These are phyloP conservation scores for Trichoderma reesei DNA, from an alignment of 495 filamentous ascomycete species.

Conservation along the genomic window DNA sequence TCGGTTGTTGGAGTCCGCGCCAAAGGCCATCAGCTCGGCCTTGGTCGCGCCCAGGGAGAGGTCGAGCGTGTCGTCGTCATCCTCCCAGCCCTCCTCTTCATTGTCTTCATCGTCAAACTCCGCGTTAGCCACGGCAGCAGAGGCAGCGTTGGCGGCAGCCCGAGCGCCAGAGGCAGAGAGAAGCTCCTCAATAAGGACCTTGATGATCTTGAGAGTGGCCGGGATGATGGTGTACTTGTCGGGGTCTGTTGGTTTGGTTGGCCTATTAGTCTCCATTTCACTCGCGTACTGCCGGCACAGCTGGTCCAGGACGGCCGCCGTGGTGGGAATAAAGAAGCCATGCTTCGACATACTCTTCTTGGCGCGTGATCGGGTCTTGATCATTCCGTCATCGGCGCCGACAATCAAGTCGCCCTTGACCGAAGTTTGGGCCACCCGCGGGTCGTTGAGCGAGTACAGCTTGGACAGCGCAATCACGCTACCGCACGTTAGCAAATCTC, in stretches of 20 bases:
- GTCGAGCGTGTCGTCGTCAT: conserved; percentile 65
- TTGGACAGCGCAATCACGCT: conserved; percentile 86
- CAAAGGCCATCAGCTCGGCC: conserved; percentile 70
- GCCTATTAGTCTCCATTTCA: neutral
- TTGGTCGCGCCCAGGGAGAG: conserved; percentile 55
- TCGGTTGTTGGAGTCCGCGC: conserved; percentile 51
- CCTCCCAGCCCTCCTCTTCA: conserved; percentile 80
- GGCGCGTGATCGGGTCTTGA: conserved; percentile 85
- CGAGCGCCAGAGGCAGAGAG: conserved; percentile 45
- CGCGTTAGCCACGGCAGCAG: conserved; percentile 43
- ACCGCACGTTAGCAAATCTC: conserved; percentile 26
- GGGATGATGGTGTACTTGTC: conserved; percentile 84
- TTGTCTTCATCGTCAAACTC: conserved; percentile 50
- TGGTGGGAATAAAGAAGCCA: neutral
- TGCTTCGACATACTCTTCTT: conserved; percentile 47
- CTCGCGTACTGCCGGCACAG: neutral
- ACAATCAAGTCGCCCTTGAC: conserved; percentile 91
- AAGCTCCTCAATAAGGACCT: conserved; percentile 88
- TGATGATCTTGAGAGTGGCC: conserved; percentile 86
- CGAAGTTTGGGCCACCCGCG: conserved; percentile 63
- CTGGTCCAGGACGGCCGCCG: conserved; percentile 9
- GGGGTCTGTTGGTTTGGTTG: conserved; percentile 46
- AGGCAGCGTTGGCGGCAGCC: conserved; percentile 36
- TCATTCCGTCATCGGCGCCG: conserved; percentile 58
- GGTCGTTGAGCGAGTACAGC: conserved; percentile 77